phyloP scores from a whole-genome alignment of 2,329 filamentous ascomycete genomes.

The Sarocladium oryzae region DNA sequence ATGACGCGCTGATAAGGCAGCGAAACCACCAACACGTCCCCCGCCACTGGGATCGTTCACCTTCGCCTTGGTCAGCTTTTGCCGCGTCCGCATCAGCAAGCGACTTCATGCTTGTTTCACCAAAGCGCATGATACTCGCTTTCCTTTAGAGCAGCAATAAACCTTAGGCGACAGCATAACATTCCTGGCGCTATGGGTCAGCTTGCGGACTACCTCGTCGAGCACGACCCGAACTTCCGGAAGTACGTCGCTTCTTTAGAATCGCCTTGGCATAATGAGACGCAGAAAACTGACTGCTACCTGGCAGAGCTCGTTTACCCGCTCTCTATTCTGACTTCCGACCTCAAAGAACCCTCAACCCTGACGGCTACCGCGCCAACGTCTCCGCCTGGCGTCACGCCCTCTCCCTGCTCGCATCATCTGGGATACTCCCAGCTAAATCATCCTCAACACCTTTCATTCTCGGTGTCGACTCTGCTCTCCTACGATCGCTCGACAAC shows the following conservation, averaged over 20 bases:
- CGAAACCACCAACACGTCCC: conserved; percentile 1
- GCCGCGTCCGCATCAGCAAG: background rate
- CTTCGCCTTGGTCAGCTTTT: background rate
- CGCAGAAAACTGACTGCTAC: background rate
- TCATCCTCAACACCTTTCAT: conserved; percentile 42
- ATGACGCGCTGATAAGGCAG: conserved; percentile 11
- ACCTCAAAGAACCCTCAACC: conserved; percentile 67
- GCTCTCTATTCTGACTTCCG: conserved; percentile 87
- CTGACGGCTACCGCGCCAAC: conserved; percentile 80
- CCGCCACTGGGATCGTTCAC: background rate
- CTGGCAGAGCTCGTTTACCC: conserved; percentile 63
- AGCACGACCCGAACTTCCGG: conserved; percentile 55
- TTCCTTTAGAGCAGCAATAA: too few species aligned
- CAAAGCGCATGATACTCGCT: too few species aligned
- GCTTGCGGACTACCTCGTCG: conserved; percentile 59
- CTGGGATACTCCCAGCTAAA: conserved; percentile 43
- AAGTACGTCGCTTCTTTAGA: conserved; percentile 32
- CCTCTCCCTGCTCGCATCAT: conserved; percentile 60
- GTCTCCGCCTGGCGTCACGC: conserved; percentile 71
- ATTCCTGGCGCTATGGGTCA: conserved; percentile 60
- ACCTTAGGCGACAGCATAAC: too few species aligned
- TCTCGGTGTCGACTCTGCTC: conserved; percentile 50
- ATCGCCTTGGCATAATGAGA: background rate
- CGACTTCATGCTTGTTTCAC: too few species aligned
- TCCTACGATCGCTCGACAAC: conserved; percentile 66